Base-by-base conservation (phyloP, 2,329 filamentous ascomycete genomes). In the Ampelomyces quisqualis region DNA sequence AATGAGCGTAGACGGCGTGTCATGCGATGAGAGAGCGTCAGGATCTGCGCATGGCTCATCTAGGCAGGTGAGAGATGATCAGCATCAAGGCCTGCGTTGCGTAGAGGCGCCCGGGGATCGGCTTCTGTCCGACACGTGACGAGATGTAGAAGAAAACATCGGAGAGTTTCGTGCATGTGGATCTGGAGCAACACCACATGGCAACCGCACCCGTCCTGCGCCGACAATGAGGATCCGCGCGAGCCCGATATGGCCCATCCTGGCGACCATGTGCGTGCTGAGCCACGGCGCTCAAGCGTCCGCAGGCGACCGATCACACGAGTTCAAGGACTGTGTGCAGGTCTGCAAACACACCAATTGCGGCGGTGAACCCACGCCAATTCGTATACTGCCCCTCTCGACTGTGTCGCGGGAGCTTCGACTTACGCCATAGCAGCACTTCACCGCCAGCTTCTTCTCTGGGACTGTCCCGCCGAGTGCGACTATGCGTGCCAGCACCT, bases 401-500 rank as follows among this genome's bases (percentile, higher is more conserved):
- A 4, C 10, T 22, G 3, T 24, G 23, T 13, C 4, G 24, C 13
- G n/a, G 11, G 10, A 31, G 3, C 15, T 32, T 14, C 32, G 38
- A 14, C 34, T 45, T 8, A 37, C 10, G 9, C 11, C 7, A 9
- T 20, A 10, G 38, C 64, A 95, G 90, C 93, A 49, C 67, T 95
- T 57, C 81, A 87, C 70, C 90, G 85, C 66, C 88, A 88, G 48
- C 77, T 97, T 55, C 83, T 97, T 62, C 74, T 96, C 68, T 98
- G 93, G 93, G 83, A 82, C 66, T 98, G 93, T 73, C 81, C 86
- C 47, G 78, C 86, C 64, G 91, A 98, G 79, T 98, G 93, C 81
- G 90, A 98, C 76, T 95, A 98, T 75, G 85, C 88, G 47, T 98
- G 93, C 76, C 93, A 98, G 69, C 91, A 95, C 76, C 85, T 95